These are phyloP conservation scores for Collybia sp. DNA, from an alignment of 768 basidiomycete genomes.

Conservation along the genomic window DNA sequence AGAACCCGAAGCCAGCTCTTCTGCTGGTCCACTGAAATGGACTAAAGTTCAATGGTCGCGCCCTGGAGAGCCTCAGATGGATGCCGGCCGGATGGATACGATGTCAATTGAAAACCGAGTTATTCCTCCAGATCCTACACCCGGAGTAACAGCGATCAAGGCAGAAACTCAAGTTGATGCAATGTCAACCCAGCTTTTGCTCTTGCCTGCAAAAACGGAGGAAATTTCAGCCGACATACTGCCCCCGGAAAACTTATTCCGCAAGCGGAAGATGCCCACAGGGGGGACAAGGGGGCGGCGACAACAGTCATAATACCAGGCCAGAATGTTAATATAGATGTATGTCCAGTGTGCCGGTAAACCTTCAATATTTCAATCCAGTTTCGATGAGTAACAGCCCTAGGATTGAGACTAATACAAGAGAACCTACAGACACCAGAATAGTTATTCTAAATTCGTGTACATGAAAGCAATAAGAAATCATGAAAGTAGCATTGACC, in stretches of 20 bases:
- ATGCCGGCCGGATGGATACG: neutral
- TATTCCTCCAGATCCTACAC: too few relatives aligned
- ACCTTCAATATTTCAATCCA: too few relatives aligned
- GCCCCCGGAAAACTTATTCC: slow-evolving; percentile 17
- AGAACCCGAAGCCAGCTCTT: slow-evolving; percentile 1
- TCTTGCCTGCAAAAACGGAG: neutral
- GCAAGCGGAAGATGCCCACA: slow-evolving; percentile 24
- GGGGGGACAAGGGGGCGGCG: slow-evolving; percentile 16
- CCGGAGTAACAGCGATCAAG: slow-evolving; percentile 1
- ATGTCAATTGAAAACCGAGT: too few relatives aligned
- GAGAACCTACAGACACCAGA: too few relatives aligned
- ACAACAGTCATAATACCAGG: slow-evolving; percentile 2
- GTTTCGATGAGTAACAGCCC: too few relatives aligned
- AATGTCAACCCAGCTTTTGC: neutral
- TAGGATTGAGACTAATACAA: too few relatives aligned
- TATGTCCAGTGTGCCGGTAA: too few relatives aligned
- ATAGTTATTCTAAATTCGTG: too few relatives aligned
- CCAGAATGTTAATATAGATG: too few relatives aligned
- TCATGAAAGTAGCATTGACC: too few relatives aligned
- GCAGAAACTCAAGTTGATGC: slow-evolving; percentile 2
- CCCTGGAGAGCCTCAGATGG: slow-evolving; percentile 8
- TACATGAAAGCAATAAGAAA: too few relatives aligned
- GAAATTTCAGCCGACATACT: slow-evolving; percentile 1
- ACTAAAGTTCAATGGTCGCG: slow-evolving; percentile 24
- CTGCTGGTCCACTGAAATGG: slow-evolving; percentile 22